Percentiles rank a stretch among this genome's conserved stretches.
Conservation (phyloP, 768 basidiomycete species). For the Phaffia tasmanica region DNA sequence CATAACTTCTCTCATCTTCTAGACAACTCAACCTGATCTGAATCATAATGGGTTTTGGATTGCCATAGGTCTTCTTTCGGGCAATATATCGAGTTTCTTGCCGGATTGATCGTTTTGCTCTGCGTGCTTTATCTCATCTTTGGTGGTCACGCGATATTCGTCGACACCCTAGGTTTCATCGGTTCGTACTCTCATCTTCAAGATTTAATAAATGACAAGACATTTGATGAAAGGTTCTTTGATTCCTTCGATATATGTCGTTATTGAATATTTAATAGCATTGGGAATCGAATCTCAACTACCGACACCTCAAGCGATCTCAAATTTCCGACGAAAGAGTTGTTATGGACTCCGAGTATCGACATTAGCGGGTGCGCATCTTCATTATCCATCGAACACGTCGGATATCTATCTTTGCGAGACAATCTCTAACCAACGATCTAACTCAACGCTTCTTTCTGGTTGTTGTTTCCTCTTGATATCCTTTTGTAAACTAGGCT, state of each 20-base stretch:
- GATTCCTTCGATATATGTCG: no score
- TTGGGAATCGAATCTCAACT: slow-evolving; percentile 21
- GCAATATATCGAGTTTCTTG: slow-evolving; percentile 23
- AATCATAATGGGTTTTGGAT: neutral
- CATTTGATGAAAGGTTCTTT: neutral
- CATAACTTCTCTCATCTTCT: neutral
- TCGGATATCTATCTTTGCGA: neutral
- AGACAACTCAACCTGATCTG: neutral
- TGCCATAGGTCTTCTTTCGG: slow-evolving; percentile 14
- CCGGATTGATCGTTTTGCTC: slow-evolving; percentile 18
- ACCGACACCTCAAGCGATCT: slow-evolving; percentile 21
- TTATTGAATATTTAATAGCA: neutral
- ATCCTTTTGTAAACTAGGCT: slow-evolving; percentile 3
- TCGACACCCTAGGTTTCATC: slow-evolving; percentile 21
- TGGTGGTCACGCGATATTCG: slow-evolving; percentile 12
- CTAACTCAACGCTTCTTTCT: no score
- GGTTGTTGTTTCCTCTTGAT: neutral
- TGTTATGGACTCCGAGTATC: slow-evolving; percentile 11
- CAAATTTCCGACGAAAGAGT: slow-evolving; percentile 18
- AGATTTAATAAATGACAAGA: neutral
- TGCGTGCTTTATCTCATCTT: slow-evolving; percentile 15
- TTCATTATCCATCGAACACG: neutral
- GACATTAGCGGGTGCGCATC: slow-evolving; percentile 12
- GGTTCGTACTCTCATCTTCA: neutral
- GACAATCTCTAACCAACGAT: no score